Evolutionary conservation across 352 stramenopile genomes (phyloP).

Genomic region (Phytophthora cactorum): DNA sequence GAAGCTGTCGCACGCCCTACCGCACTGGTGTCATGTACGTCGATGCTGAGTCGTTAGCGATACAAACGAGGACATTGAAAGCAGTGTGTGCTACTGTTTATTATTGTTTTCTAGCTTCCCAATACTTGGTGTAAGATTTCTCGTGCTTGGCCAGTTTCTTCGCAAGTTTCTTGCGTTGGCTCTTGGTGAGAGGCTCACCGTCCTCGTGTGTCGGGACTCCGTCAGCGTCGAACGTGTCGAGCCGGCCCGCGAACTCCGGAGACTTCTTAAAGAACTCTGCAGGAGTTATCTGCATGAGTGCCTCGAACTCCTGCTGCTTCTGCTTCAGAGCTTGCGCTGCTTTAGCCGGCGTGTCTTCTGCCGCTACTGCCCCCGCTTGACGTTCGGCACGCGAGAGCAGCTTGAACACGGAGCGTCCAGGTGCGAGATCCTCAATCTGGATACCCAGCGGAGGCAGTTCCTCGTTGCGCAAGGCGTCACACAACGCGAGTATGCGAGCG

Average conservation of each 20-base stretch:
- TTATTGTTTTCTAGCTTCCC: conserved; percentile 19
- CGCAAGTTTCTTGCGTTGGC: conserved; percentile 74
- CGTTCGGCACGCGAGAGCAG: conserved; percentile 50
- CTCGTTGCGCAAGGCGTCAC: conserved; percentile 66
- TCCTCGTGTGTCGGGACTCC: conserved; percentile 64
- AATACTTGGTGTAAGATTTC: conserved; percentile 75
- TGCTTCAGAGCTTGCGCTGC: conserved; percentile 14
- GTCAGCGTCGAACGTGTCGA: conserved; percentile 57
- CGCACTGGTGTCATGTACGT: conserved; percentile 34
- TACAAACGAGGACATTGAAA: no score
- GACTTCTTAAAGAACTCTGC: conserved; percentile 54
- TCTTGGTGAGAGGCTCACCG: conserved; percentile 61
- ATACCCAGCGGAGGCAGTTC: conserved; percentile 62
- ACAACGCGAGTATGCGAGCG: conserved; percentile 58
- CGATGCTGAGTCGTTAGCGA: conserved; percentile 19
- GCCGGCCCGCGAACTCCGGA: conserved; percentile 56
- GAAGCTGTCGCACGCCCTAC: conserved; percentile 45
- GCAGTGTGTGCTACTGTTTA: no score
- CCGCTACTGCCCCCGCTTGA: conserved; percentile 13
- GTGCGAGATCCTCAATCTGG: conserved; percentile 72
- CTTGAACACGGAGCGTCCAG: conserved; percentile 69
- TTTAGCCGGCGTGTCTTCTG: conserved; percentile 9
- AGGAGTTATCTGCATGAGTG: conserved; percentile 72
- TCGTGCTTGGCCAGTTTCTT: conserved; percentile 79
- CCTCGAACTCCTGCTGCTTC: conserved; percentile 69